Evolutionary conservation across 2,329 filamentous ascomycete genomes (phyloP), one percentile per base, ranked within the genome.

Genomic region (Neonectria hederae): DNA sequence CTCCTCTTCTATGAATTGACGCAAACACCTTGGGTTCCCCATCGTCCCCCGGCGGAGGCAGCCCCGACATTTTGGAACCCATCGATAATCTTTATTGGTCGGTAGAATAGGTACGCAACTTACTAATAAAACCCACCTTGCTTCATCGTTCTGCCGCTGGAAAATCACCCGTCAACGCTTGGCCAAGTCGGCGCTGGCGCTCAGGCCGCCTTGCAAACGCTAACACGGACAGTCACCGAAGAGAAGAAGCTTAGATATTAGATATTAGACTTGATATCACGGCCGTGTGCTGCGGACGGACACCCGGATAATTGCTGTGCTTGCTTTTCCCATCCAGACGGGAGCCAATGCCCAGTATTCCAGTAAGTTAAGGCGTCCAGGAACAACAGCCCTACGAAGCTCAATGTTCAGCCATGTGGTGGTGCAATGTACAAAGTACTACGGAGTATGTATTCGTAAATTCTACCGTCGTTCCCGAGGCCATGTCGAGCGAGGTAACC

Each of bases 71-170:
- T 13, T 14, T n/a, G 17, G 4, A 32, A 51, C 48, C 28, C 48
- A 26, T 48, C 32, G 40, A 38, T 40, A 53, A 53, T 59, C 43
- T 59, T 59, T 59, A 32, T 53, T 59, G n/a, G 48, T 46, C 28
- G 10, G 30, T 13, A n/a, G n/a, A n/a, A n/a, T n/a, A n/a, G n/a
- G n/a, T n/a, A n/a, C n/a, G n/a, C n/a, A n/a, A n/a, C n/a, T n/a
- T n/a, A n/a, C n/a, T n/a, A n/a, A n/a, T n/a, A n/a, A n/a, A n/a
- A n/a, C n/a, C n/a, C n/a, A n/a, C n/a, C n/a, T n/a, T n/a, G 48
- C 28, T 51, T 32, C 48, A n/a, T 7, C 5, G 14, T 32, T 51
- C 26, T 51, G n/a, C 48, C 4, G 48, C 48, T 21, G 17, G 48
- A 32, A 32, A 51, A 53, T 59, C 56, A 59, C 43, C 56, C 56